Percentiles rank a stretch among this genome's conserved stretches.
phyloP scores from a whole-genome alignment of 495 filamentous ascomycete species.

The Xeromyces bisporus region DNA sequence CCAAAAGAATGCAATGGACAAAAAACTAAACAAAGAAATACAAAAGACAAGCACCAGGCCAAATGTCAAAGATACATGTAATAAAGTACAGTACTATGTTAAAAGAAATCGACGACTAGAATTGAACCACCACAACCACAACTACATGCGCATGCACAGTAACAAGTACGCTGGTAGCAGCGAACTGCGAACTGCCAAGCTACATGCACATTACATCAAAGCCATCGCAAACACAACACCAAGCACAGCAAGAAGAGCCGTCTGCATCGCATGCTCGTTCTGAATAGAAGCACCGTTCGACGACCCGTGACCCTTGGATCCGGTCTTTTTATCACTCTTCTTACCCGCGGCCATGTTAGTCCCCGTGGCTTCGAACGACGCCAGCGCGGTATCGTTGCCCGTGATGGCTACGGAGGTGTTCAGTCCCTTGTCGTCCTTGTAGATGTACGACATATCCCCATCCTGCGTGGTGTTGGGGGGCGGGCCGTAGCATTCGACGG shows the following conservation, averaged over 20 bases:
- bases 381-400: conserved; percentile 59
- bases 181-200: too few relatives aligned
- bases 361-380: conserved; percentile 62
- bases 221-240: conserved; percentile 38
- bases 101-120: too few relatives aligned
- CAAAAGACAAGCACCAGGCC: too few relatives aligned
- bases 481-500: conserved; percentile 69
- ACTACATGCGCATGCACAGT: too few relatives aligned
- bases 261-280: conserved; percentile 29
- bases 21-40: too few relatives aligned
- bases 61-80: too few relatives aligned
- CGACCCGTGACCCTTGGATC: conserved; percentile 16
- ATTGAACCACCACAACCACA: too few relatives aligned
- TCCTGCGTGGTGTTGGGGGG: conserved; percentile 41
- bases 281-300: conserved; percentile 21
- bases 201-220: too few relatives aligned
- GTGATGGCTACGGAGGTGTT: conserved; percentile 63
- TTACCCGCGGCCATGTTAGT: conserved; percentile 45
- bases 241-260: conserved; percentile 39
- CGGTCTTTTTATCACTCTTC: conserved; percentile 4
- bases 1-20: too few relatives aligned
- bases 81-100: too few relatives aligned
- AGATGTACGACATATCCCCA: conserved; percentile 57
- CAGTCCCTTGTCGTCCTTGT: conserved; percentile 43
- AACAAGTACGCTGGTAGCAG: too few relatives aligned